Evolutionary conservation across 75 land plant genomes (phyloP), one percentile per base, ranked within the genome.

Genomic region (Isoetes taiwanensis): DNA sequence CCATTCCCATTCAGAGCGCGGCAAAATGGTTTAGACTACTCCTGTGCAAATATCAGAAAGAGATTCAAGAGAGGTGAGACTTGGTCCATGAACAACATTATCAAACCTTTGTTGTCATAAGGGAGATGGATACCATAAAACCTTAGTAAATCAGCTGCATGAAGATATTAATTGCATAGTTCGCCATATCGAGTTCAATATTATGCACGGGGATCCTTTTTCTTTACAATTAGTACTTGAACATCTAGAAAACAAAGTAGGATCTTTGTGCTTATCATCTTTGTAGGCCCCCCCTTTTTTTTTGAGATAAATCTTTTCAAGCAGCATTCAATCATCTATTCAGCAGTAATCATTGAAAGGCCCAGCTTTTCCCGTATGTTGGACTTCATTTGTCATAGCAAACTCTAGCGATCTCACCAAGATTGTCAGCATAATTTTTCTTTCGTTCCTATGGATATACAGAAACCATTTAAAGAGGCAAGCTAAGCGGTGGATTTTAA

Each of bases 11-110:
- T 14, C 82, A 76, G 0, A 65, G 79, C 9, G 65, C 71, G 82
- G 90, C 85, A 10, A 81, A 79, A 28, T 88, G 95, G 95, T 37
- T 88, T 3, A 78, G 77, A 34, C 75, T 80, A 0, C 57, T 85
- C 1, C 73, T 77, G 73, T 71, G 64, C 37, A 68, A 60, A 24
- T 85, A 81, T 53, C 82, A 85, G 65, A 60, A 65, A 25, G 65
- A 75, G 0, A 46, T 85, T 48, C 70, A 68, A 58, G 78, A 72
- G 8, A 78, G 82, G 59, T 68, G 64, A 66, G 83, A 77, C 54
- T 24, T 81, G 19, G 16, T 72, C 0, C 63, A 57, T 32, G 41
- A 71, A 5, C 76, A 78, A 65, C 72, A 76, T 19, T 69, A 58
- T 6, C 80, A 86, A 1, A 76, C 85, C 1, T 81, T 62, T 30